These are phyloP conservation scores for Colletotrichum eleusines DNA, from an alignment of 2,329 filamentous ascomycete genomes.

Conservation along the genomic window DNA sequence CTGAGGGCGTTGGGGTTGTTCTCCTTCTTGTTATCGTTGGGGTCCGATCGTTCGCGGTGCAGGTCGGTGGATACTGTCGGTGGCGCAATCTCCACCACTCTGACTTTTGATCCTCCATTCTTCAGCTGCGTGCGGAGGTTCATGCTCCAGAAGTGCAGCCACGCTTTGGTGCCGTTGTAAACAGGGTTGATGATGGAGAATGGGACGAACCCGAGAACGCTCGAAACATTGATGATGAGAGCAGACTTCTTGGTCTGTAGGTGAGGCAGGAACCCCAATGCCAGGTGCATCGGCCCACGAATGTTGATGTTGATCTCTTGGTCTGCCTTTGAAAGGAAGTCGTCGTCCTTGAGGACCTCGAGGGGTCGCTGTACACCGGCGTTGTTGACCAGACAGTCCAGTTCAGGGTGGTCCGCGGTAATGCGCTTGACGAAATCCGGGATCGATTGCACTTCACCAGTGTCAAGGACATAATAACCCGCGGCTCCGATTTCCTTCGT, in stretches of 20 bases:
- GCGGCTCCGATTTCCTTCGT: slow-evolving; percentile 58
- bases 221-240: slow-evolving; percentile 66
- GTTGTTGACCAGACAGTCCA: slow-evolving; percentile 71
- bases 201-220: slow-evolving; percentile 65
- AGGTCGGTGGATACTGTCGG: slow-evolving; percentile 67
- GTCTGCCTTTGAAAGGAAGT: slow-evolving; percentile 64
- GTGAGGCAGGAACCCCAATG: slow-evolving; percentile 61
- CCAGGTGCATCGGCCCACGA: slow-evolving; percentile 68
- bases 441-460: slow-evolving; percentile 58
- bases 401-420: slow-evolving; percentile 57
- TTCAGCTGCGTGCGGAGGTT: slow-evolving; percentile 64
- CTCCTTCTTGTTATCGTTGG: slow-evolving; percentile 70
- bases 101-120: slow-evolving; percentile 53
- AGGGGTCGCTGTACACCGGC: slow-evolving; percentile 69
- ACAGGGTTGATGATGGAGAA: slow-evolving; percentile 67
- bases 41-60: slow-evolving; percentile 66
- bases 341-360: slow-evolving; percentile 54
- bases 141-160: slow-evolving; percentile 68
- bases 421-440: slow-evolving; percentile 59
- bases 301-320: slow-evolving; percentile 71
- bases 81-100: slow-evolving; percentile 67
- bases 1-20: slow-evolving; percentile 58
- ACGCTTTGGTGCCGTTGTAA: slow-evolving; percentile 71
- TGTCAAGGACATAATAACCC: slow-evolving; percentile 66
- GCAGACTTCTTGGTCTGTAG: slow-evolving; percentile 57